These are phyloP conservation scores for Magnaporthiopsis poae DNA, from an alignment of 2,329 filamentous ascomycete genomes.

Conservation along the genomic window DNA sequence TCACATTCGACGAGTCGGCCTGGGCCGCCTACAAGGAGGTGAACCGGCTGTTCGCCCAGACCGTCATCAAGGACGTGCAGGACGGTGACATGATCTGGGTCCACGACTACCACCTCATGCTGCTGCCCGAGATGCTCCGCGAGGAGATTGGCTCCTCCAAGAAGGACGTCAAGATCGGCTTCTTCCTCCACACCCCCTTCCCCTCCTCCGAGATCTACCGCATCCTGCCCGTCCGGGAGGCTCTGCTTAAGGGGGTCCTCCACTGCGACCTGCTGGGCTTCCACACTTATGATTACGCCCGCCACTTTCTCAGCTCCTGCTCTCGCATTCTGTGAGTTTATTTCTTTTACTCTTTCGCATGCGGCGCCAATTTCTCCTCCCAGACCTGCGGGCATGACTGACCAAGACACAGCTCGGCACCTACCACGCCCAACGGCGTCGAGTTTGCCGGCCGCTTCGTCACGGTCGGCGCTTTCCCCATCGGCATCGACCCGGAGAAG, in stretches of 20 bases:
- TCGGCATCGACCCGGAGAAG: slow-evolving; percentile 95
- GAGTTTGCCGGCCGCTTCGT: slow-evolving; percentile 83
- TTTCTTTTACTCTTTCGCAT: too few species aligned
- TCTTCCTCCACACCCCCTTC: slow-evolving; percentile 96
- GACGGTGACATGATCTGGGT: slow-evolving; percentile 96
- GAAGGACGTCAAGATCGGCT: slow-evolving; percentile 93
- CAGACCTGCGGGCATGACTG: background rate
- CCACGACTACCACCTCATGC: slow-evolving; percentile 97
- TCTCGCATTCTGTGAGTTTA: slow-evolving; percentile 70
- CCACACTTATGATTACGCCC: slow-evolving; percentile 97
- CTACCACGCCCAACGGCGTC: slow-evolving; percentile 72
- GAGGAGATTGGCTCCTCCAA: slow-evolving; percentile 72
- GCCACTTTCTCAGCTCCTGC: slow-evolving; percentile 92
- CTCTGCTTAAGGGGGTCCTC: slow-evolving; percentile 75
- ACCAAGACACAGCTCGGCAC: slow-evolving; percentile 1
- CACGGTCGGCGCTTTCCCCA: slow-evolving; percentile 89
- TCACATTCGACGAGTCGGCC: slow-evolving; percentile 89
- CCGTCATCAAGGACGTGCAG: slow-evolving; percentile 74
- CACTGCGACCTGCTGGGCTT: slow-evolving; percentile 95
- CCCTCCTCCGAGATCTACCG: slow-evolving; percentile 95
- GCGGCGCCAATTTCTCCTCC: background rate
- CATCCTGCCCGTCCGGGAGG: slow-evolving; percentile 84
- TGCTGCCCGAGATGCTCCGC: slow-evolving; percentile 87
- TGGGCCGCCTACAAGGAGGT: slow-evolving; percentile 91
- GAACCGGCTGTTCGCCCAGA: slow-evolving; percentile 83